Evolutionary conservation across 1,139 yeast species (phyloP).

Genomic region (Nadsonia commutata): DNA sequence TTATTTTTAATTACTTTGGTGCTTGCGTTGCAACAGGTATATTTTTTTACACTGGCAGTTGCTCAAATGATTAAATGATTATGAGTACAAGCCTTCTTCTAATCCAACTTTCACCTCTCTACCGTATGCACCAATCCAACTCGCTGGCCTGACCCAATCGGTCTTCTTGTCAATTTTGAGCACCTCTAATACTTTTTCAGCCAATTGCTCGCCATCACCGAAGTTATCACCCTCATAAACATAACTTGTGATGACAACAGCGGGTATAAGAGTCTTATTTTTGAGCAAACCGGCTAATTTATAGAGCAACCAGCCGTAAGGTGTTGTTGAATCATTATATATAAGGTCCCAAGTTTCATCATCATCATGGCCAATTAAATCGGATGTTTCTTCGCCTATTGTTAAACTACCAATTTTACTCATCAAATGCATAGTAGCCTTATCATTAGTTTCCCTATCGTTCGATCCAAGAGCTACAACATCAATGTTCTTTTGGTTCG

Average conservation of each 20-base stretch:
- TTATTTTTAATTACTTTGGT: too few relatives aligned
- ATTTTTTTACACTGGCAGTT: too few relatives aligned
- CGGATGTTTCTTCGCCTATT: conserved; percentile 2
- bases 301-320: conserved; percentile 13
- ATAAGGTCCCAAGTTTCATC: conserved; percentile 20
- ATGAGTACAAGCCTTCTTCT: conserved; percentile 68
- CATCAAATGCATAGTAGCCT: not conserved
- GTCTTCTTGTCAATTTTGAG: conserved; percentile 18
- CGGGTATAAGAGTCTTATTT: conserved; percentile 4
- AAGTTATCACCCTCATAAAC: conserved; percentile 88
- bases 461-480: conserved; percentile 1
- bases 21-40: too few relatives aligned
- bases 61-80: too few relatives aligned
- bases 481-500: conserved; percentile 5
- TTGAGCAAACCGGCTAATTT: conserved; percentile 5
- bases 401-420: conserved; percentile 1
- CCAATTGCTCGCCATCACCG: conserved; percentile 49
- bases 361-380: conserved; percentile 10
- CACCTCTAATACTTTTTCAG: conserved; percentile 25
- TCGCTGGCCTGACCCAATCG: conserved; percentile 42
- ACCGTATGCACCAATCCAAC: conserved; percentile 85
- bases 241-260: conserved; percentile 26
- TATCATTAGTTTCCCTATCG: not conserved
- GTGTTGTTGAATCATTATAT: not conserved
- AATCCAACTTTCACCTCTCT: conserved; percentile 50